Percentiles rank a stretch among this genome's conserved stretches.
Conservation (phyloP, 2,329 filamentous ascomycete species). For the Neopestalotiopsis sp. region DNA sequence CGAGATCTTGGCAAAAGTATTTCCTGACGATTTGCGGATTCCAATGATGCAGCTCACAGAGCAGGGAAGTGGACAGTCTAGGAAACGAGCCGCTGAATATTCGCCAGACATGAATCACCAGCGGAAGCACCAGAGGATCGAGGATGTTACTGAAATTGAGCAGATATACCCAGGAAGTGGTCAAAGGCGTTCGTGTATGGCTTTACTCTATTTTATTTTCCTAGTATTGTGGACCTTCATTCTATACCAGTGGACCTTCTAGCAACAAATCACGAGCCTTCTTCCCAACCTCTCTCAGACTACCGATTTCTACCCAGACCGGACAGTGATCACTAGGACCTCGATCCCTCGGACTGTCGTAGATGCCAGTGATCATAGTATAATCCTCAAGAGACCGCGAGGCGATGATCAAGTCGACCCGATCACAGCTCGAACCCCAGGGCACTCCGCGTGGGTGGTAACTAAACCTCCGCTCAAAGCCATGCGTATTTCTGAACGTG, state of each 20-base stretch:
- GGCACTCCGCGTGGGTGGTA: slow-evolving; percentile 48
- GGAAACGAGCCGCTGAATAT: not conserved
- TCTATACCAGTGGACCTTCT: no score
- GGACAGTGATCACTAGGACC: slow-evolving; percentile 60
- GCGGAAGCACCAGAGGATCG: no score
- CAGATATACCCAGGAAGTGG: no score
- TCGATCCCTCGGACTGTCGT: slow-evolving; percentile 47
- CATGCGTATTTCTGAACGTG: slow-evolving; percentile 51
- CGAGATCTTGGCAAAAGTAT: not conserved
- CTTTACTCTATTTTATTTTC: no score
- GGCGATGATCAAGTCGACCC: slow-evolving; percentile 56
- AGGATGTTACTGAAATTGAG: no score
- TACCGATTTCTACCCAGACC: slow-evolving; percentile 44
- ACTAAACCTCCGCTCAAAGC: slow-evolving; percentile 48
- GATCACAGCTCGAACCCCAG: slow-evolving; percentile 57
- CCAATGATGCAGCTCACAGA: not conserved
- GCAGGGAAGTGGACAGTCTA: not conserved
- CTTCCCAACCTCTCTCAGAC: not conserved
- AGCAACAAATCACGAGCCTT: no score
- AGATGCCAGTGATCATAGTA: slow-evolving; percentile 34
- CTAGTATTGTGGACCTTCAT: no score
- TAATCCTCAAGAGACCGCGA: slow-evolving; percentile 39
- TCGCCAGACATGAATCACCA: not conserved
- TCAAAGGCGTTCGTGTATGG: no score
- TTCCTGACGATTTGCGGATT: not conserved